A percentile compares a stretch with the other conserved stretches of the same genome.
These are phyloP conservation scores for Nemania abortiva DNA, from an alignment of 2,329 filamentous ascomycete genomes.

Conservation along the genomic window DNA sequence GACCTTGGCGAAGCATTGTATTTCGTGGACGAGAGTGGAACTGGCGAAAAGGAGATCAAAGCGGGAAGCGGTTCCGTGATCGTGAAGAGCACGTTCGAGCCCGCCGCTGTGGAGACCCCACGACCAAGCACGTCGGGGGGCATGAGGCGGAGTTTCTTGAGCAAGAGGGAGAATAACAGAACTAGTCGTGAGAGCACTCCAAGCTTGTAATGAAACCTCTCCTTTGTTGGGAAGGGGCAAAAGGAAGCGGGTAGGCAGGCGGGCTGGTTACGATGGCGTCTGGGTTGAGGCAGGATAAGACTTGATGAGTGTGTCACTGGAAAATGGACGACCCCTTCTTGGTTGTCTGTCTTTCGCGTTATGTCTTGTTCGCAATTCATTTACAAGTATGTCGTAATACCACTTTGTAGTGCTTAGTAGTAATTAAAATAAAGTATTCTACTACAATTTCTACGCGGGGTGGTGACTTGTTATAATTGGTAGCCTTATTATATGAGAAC, in stretches of 20 bases:
- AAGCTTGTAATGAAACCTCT: slow-evolving; percentile 26
- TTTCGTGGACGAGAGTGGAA: slow-evolving; percentile 86
- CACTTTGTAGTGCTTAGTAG: not conserved
- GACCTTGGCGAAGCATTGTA: slow-evolving; percentile 88
- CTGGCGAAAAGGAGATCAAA: slow-evolving; percentile 77
- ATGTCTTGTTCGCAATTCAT: slow-evolving; percentile 1
- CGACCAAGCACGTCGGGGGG: slow-evolving; percentile 41
- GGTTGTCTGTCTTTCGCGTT: not conserved
- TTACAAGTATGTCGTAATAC: slow-evolving; percentile 20
- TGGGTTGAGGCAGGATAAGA: slow-evolving; percentile 17
- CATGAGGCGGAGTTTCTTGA: slow-evolving; percentile 48
- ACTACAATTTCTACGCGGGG: not conserved
- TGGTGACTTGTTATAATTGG: not conserved
- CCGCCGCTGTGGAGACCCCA: slow-evolving; percentile 40
- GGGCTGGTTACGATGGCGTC: slow-evolving; percentile 22
- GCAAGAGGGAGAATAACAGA: slow-evolving; percentile 44
- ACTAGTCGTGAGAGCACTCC: slow-evolving; percentile 46
- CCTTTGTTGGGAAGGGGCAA: slow-evolving; percentile 1
- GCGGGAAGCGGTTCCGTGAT: slow-evolving; percentile 80
- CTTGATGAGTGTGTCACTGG: slow-evolving; percentile 10
- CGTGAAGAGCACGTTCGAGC: slow-evolving; percentile 79
- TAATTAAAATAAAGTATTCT: not conserved
- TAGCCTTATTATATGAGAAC: too few species aligned
- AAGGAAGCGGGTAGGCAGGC: slow-evolving; percentile 1
- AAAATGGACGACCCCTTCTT: slow-evolving; percentile 7